Evolutionary conservation across 176 grass and related monocot species (phyloP).

Genomic region (Eremochloa ophiuroides): DNA sequence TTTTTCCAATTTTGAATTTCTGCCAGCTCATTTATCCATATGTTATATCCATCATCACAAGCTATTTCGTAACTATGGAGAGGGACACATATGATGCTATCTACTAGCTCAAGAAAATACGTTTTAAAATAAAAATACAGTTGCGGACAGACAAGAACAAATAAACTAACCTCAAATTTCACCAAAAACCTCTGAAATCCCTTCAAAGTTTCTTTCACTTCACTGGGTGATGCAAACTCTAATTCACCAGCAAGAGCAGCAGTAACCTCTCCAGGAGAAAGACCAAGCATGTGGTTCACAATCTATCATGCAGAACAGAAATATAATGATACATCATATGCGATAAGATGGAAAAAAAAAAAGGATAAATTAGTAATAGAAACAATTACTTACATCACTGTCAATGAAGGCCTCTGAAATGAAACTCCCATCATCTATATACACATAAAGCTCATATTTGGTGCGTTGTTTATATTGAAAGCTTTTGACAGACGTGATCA

Average conservation of each 20-base stretch:
- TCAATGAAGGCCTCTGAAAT: conserved; percentile 77
- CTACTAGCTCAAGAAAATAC: not conserved
- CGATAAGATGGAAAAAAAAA: not conserved
- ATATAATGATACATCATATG: not conserved
- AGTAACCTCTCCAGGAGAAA: conserved; percentile 57
- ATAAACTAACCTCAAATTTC: conserved; percentile 69
- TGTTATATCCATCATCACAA: not conserved
- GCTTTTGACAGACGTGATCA: conserved; percentile 65
- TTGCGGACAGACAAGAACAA: not conserved
- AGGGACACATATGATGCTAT: not conserved
- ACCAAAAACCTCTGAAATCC: conserved; percentile 56
- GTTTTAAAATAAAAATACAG: not conserved
- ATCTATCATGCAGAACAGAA: conserved; percentile 43
- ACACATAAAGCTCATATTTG: conserved; percentile 64
- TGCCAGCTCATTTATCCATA: not conserved
- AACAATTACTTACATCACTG: conserved; percentile 48
- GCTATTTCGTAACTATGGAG: not conserved
- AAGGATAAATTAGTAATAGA: conserved; percentile 3
- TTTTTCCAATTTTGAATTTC: not conserved
- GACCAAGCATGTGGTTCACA: conserved; percentile 60
- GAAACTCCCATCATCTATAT: conserved; percentile 86
- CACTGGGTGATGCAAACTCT: conserved; percentile 26
- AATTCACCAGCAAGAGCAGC: conserved; percentile 55
- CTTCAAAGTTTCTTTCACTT: conserved; percentile 53
- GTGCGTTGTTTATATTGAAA: conserved; percentile 47